phyloP scores from a whole-genome alignment of 345 rosid species.

The Sisymbrium irio region DNA sequence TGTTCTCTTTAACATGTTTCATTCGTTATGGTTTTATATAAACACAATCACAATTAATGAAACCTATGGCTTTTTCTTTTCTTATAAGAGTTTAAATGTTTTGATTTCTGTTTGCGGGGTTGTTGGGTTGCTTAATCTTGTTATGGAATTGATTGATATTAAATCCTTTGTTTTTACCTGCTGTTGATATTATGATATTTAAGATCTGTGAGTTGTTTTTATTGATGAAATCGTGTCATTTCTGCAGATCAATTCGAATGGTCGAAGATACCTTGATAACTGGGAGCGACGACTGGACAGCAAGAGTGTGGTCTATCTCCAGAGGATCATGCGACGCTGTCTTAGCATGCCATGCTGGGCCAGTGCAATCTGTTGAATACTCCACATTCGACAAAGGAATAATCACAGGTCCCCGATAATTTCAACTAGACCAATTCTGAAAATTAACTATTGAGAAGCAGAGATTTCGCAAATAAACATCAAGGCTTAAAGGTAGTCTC shows the following conservation, averaged over 20 bases:
- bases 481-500: conserved; percentile 10
- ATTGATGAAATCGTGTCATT: conserved; percentile 24
- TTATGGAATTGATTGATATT: not conserved
- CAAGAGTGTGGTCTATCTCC: conserved; percentile 96
- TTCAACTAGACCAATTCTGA: not conserved
- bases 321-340: conserved; percentile 89
- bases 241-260: conserved; percentile 91
- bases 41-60: not conserved
- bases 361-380: conserved; percentile 80
- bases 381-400: conserved; percentile 80
- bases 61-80: not conserved
- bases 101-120: not conserved
- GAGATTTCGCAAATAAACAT: not conserved
- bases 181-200: not conserved
- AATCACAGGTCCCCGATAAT: conserved; percentile 66
- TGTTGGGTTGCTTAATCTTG: not conserved
- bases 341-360: conserved; percentile 97
- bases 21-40: not conserved
- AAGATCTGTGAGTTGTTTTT: conserved; percentile 2
- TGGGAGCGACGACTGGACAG: conserved; percentile 99
- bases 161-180: not conserved
- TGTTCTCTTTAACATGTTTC: conserved; percentile 13
- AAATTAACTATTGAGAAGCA: not conserved
- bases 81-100: not conserved
- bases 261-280: conserved; percentile 89